A percentile compares a stretch with the other conserved stretches of the same genome.
phyloP scores from a whole-genome alignment of 148 eudicot genomes.

The Cornus controversa region DNA sequence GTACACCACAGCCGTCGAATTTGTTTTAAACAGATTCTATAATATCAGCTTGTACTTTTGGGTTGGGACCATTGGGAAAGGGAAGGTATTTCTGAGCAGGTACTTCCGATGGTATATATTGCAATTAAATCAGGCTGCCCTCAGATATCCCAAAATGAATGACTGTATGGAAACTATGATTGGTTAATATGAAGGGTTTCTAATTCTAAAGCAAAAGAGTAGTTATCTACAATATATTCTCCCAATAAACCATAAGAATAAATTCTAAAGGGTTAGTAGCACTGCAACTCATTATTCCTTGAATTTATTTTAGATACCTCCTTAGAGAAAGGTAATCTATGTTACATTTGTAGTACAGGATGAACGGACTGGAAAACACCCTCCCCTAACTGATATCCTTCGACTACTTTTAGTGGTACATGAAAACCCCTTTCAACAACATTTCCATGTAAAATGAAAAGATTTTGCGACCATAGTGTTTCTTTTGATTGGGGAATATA shows the following conservation, averaged over 20 bases:
- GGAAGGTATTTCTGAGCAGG: not conserved
- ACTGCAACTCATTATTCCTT: not conserved
- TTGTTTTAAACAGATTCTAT: not conserved
- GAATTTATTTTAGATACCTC: not conserved
- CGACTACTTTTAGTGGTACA: not conserved
- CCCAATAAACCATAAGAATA: not conserved
- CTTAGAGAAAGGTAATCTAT: not conserved
- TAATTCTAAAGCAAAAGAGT: not conserved
- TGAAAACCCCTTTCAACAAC: not conserved
- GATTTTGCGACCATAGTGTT: not conserved
- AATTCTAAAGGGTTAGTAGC: not conserved
- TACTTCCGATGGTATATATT: not conserved
- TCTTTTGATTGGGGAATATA: not conserved
- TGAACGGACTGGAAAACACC: not conserved
- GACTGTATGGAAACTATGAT: not conserved
- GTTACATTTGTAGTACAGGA: not conserved
- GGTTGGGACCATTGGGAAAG: not conserved
- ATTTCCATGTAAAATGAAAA: not conserved
- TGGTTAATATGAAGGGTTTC: not conserved
- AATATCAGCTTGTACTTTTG: not conserved
- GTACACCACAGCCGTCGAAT: too few species aligned
- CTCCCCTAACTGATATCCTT: not conserved
- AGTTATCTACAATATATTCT: not conserved
- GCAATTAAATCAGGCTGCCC: constrained; percentile 1
- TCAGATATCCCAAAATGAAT: not conserved